Base-by-base conservation (phyloP, 2,329 filamentous ascomycete genomes). In the Beauveria pseudobassiana region DNA sequence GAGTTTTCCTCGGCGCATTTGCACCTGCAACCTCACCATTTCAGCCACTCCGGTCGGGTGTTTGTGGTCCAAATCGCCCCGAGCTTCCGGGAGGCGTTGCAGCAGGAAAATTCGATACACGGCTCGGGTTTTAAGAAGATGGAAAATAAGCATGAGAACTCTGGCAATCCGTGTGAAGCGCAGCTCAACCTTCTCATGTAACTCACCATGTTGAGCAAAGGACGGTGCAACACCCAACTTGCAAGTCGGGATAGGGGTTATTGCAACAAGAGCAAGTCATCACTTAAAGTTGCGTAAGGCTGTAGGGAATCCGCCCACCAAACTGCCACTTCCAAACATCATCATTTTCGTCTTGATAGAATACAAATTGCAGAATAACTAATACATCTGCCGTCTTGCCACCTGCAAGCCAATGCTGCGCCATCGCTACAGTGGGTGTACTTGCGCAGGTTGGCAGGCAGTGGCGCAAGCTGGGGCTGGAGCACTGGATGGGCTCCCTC, bases 391-490 rank as follows among this genome's bases (percentile, higher is more conserved):
- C 12, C 10, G 10, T 34, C 8, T 20, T 20, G 16, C 9, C 24
- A 12, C 40, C 34, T 26, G 34, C 7, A 9, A 50, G 18, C 52
- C 52, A 57, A 26, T 56, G 26, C 53, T 56, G 42, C 53, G 42
- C 40, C 53, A 45, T 56, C 18, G 18, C 18, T 30, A n/a, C 3
- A 45, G 12, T 34, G 30, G 26, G 30, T 34, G 10, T 34, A 38
- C 5, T 38, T 14, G 34, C 34, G 34, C 12, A 38, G 34, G 18
- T 18, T 12, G 24, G 42, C 20, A n/a, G 9, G 20, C 6, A 22
- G 57, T 59, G 57, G 57, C 57, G 57, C 40, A 43, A 22, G 48
- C 57, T 60, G 57, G 40, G 40, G 30, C 34, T 22, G 16, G 9
- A 42, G 14, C 34, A 42, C 40, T 40, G 20, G 24, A 24, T 26